Conservation (phyloP, 257 asterid species). For the Osmanthus fragrans region DNA sequence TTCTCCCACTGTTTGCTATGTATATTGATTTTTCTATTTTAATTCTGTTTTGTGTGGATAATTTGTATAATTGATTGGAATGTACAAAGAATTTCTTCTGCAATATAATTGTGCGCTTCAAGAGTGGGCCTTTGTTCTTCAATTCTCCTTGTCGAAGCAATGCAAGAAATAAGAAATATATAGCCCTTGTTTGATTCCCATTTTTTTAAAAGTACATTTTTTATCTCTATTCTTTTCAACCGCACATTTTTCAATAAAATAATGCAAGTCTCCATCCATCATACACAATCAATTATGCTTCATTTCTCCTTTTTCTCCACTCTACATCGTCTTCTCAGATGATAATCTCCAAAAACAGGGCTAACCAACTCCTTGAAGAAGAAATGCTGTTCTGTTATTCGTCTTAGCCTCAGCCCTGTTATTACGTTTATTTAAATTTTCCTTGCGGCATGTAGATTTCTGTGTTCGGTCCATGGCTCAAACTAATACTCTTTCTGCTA, state of each 20-base stretch:
- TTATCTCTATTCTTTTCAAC: too few relatives aligned
- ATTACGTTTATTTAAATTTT: background rate
- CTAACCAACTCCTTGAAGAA: background rate
- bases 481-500: background rate
- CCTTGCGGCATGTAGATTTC: background rate
- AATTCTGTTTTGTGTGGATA: background rate
- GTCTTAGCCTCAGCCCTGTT: background rate
- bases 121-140: background rate
- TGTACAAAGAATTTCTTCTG: background rate
- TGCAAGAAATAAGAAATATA: background rate
- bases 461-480: background rate
- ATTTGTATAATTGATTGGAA: background rate
- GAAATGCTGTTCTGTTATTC: background rate
- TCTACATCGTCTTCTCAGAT: background rate
- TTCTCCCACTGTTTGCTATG: background rate
- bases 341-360: background rate
- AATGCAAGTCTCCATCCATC: background rate
- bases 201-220: too few relatives aligned
- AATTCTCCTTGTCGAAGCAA: background rate
- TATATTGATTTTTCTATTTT: background rate
- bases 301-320: background rate
- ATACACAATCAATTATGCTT: background rate
- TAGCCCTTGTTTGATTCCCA: too few relatives aligned
- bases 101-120: background rate
- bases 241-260: too few relatives aligned